Evolutionary conservation across 495 filamentous ascomycete genomes (phyloP).

Genomic region (Hamigera avellanea): DNA sequence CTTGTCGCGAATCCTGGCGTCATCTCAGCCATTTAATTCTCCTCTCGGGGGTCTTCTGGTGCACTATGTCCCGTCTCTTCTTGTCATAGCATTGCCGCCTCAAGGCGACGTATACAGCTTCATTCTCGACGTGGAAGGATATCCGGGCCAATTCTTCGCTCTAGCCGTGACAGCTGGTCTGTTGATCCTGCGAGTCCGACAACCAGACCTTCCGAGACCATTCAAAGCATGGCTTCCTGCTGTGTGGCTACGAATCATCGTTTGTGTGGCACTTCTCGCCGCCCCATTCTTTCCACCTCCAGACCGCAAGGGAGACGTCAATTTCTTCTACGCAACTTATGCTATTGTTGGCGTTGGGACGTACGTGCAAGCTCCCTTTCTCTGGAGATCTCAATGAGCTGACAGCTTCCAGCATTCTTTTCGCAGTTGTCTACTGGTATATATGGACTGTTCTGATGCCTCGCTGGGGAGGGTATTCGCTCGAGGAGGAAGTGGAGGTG

Average conservation of each 20-base stretch:
- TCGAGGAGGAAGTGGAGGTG: constrained; percentile 46
- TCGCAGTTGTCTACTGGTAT: constrained; percentile 59
- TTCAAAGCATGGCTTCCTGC: constrained; percentile 52
- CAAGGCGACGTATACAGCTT: constrained; percentile 60
- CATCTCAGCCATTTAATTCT: constrained; percentile 54
- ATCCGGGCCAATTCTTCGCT: constrained; percentile 50
- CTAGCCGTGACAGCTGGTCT: constrained; percentile 50
- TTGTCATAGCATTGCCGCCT: constrained; percentile 54
- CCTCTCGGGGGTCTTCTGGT: constrained; percentile 56
- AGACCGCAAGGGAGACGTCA: constrained; percentile 38
- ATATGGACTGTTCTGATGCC: constrained; percentile 57
- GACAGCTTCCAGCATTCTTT: constrained; percentile 34
- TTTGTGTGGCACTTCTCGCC: constrained; percentile 21
- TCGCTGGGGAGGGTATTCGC: constrained; percentile 41
- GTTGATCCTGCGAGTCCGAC: constrained; percentile 46
- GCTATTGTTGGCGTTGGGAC: constrained; percentile 57
- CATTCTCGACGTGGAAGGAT: constrained; percentile 62
- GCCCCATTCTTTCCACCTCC: constrained; percentile 34
- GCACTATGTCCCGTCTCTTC: constrained; percentile 54
- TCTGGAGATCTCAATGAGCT: constrained; percentile 1
- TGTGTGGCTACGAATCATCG: constrained; percentile 25
- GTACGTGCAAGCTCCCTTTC: constrained; percentile 34
- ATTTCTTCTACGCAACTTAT: constrained; percentile 61
- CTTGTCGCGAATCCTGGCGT: constrained; percentile 47
- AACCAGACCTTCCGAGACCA: constrained; percentile 51